Evolutionary conservation across 164 flowering plant species (phyloP).

Genomic region (Hamamelis virginiana): DNA sequence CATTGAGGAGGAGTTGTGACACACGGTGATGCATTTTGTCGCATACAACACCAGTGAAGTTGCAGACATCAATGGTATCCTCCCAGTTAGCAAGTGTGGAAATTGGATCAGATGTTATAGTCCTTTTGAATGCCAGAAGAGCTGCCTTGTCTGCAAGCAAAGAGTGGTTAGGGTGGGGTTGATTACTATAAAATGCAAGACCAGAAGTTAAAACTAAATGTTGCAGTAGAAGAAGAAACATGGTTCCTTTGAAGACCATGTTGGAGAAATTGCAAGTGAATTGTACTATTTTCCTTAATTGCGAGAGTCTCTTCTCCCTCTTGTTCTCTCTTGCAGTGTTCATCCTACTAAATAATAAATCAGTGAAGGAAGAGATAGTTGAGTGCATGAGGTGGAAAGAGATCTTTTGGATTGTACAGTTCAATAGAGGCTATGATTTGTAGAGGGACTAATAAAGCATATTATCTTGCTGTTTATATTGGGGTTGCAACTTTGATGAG

Average conservation of each 20-base stretch:
- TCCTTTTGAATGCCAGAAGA: conserved; percentile 42
- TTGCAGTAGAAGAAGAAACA: conserved; percentile 24
- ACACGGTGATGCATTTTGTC: conserved; percentile 30
- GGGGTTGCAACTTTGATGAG: too few species aligned
- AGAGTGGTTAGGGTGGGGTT: conserved; percentile 20
- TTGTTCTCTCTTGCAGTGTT: background rate
- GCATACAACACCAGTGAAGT: conserved; percentile 41
- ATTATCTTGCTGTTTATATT: background rate
- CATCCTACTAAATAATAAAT: background rate
- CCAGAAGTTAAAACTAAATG: conserved; percentile 10
- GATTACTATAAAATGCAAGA: background rate
- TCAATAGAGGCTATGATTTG: background rate
- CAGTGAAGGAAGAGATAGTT: background rate
- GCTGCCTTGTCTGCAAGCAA: conserved; percentile 43
- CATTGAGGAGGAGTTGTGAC: conserved; percentile 17
- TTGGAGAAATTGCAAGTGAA: background rate
- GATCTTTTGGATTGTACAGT: background rate
- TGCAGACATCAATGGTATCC: conserved; percentile 31
- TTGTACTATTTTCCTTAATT: too few species aligned
- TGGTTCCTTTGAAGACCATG: conserved; percentile 18
- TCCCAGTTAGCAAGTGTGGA: too few species aligned
- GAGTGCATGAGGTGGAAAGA: background rate
- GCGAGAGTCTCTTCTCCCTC: too few species aligned
- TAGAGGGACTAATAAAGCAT: too few species aligned
- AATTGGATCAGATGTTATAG: conserved; percentile 36